phyloP scores from a whole-genome alignment of 2,329 filamentous ascomycete species.

The Bipolaris sorokiniana region DNA sequence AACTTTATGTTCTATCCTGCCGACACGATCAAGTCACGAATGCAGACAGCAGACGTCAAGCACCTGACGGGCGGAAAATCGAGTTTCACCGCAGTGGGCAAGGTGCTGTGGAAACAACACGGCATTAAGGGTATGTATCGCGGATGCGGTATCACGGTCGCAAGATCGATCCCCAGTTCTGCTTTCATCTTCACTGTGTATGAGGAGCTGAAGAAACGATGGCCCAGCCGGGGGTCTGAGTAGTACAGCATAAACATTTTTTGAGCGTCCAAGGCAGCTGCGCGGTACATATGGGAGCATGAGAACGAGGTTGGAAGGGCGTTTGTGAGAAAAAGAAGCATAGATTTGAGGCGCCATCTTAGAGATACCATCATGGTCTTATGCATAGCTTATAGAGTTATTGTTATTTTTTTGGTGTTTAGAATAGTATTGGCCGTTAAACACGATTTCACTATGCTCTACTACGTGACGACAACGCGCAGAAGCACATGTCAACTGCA shows the following conservation, averaged over 20 bases:
- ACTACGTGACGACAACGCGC: background rate
- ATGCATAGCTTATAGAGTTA: constrained; percentile 9
- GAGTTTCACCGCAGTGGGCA: constrained; percentile 75
- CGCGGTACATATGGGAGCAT: background rate
- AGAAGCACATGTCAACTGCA: constrained; percentile 25
- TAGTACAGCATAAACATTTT: background rate
- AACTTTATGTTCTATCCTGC: constrained; percentile 98
- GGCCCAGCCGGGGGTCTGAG: constrained; percentile 32
- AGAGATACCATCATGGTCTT: constrained; percentile 19
- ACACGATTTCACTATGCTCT: too few species aligned
- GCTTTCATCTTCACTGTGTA: constrained; percentile 98
- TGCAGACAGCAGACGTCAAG: constrained; percentile 84
- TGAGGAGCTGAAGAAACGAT: constrained; percentile 73
- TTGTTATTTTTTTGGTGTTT: background rate
- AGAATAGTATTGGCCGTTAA: background rate
- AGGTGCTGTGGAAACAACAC: constrained; percentile 77
- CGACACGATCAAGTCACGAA: constrained; percentile 95
- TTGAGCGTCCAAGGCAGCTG: background rate
- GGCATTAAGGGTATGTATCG: constrained; percentile 87
- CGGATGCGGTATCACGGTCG: constrained; percentile 91
- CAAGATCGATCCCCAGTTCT: constrained; percentile 89
- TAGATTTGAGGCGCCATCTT: constrained; percentile 5
- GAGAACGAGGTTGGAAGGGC: constrained; percentile 15
- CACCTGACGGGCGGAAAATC: constrained; percentile 59
- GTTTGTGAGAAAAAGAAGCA: constrained; percentile 14